Evolutionary conservation across 441 rosid genomes (phyloP).

Genomic region (Euphorbia schlechtendalii): DNA sequence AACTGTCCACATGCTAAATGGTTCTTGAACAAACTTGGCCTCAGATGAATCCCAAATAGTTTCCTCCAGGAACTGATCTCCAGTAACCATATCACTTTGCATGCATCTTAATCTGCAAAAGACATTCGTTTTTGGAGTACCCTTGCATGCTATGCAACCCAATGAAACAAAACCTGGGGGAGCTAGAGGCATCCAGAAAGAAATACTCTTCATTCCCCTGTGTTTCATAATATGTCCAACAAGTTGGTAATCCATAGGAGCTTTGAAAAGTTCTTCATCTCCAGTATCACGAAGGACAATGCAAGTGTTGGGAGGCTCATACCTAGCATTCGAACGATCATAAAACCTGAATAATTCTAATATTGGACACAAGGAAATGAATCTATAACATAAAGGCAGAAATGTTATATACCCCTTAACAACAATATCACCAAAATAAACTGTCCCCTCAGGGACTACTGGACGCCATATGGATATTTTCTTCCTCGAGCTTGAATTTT

Average conservation of each 20-base stretch:
- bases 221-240: constrained; percentile 88
- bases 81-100: constrained; percentile 81
- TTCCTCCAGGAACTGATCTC: constrained; percentile 81
- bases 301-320: constrained; percentile 83
- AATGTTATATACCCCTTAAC: constrained; percentile 64
- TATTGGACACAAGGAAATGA: constrained; percentile 8
- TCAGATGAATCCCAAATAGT: constrained; percentile 89
- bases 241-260: constrained; percentile 59
- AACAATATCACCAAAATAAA: constrained; percentile 91
- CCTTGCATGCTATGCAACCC: constrained; percentile 84
- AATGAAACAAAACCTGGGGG: constrained; percentile 95
- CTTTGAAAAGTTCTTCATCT: constrained; percentile 59
- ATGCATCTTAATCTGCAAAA: constrained; percentile 65
- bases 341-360: constrained; percentile 9
- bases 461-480: constrained; percentile 94
- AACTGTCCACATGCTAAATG: constrained; percentile 85
- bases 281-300: constrained; percentile 66
- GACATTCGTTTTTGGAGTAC: constrained; percentile 64
- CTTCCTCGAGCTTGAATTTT: constrained; percentile 63
- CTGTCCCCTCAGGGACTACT: constrained; percentile 64
- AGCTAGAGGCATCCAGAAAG: constrained; percentile 96
- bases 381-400: constrained; percentile 7
- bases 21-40: constrained; percentile 49
- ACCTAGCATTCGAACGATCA: constrained; percentile 37
- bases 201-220: constrained; percentile 71